Evolutionary conservation across 768 basidiomycete species (phyloP).

Genomic region (Hericium coralloides): DNA sequence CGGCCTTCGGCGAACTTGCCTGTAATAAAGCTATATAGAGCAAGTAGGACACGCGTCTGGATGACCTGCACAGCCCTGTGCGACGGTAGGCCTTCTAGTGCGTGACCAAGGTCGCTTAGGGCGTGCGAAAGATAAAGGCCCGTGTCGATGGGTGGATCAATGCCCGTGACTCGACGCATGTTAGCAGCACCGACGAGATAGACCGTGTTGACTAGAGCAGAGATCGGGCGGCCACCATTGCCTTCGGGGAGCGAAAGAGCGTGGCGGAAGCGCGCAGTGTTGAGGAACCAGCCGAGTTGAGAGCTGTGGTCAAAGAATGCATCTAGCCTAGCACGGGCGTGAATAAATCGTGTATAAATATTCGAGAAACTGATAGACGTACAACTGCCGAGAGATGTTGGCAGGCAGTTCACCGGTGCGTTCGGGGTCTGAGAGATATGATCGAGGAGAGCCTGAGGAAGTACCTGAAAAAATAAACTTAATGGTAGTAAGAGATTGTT

Average conservation of each 20-base stretch:
- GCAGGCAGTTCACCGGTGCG: constrained; percentile 5
- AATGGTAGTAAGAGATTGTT: background rate
- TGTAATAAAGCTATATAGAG: constrained; percentile 19
- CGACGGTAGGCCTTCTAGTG: constrained; percentile 21
- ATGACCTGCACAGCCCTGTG: constrained; percentile 27
- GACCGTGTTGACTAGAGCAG: constrained; percentile 34
- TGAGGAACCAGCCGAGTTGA: constrained; percentile 62
- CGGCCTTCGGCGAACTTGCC: constrained; percentile 22
- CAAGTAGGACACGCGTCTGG: constrained; percentile 25
- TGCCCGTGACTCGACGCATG: constrained; percentile 6
- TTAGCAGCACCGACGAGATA: constrained; percentile 28
- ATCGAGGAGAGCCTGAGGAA: background rate
- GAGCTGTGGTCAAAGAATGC: constrained; percentile 47
- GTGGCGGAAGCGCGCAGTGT: constrained; percentile 35
- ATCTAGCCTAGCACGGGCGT: constrained; percentile 34
- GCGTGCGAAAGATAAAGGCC: constrained; percentile 37
- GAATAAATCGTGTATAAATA: background rate
- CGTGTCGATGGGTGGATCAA: constrained; percentile 19
- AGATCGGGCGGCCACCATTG: constrained; percentile 19
- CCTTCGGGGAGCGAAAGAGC: constrained; percentile 20
- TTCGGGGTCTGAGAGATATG: background rate
- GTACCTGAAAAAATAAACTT: background rate
- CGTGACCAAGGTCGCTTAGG: constrained; percentile 38
- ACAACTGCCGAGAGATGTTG: constrained; percentile 8
- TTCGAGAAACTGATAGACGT: background rate